These are phyloP conservation scores for Rostrohypoxylon terebratum DNA, from an alignment of 495 filamentous ascomycete species.

Conservation along the genomic window DNA sequence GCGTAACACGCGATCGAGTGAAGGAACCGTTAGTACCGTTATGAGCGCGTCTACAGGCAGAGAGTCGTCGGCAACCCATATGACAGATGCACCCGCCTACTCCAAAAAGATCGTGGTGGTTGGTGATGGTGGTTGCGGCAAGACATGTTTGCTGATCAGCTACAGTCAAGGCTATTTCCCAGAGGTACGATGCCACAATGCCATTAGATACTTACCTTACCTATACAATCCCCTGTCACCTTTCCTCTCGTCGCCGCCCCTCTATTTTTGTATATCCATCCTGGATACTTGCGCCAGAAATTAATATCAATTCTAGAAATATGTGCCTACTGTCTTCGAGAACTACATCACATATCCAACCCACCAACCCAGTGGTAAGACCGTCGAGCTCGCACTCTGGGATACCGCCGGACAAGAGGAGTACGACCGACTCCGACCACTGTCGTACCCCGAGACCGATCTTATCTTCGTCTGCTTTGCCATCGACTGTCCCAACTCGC, in stretches of 20 bases:
- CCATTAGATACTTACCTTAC: too few relatives aligned
- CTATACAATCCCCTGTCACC: not conserved
- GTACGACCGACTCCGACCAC: slow-evolving; percentile 93
- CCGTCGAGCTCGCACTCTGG: slow-evolving; percentile 95
- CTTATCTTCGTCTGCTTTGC: slow-evolving; percentile 99
- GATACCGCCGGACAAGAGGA: slow-evolving; percentile 99
- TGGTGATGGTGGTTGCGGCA: slow-evolving; percentile 96
- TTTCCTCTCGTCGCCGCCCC: not conserved
- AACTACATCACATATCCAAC: slow-evolving; percentile 98
- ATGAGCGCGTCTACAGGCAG: slow-evolving; percentile 72
- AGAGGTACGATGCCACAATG: slow-evolving; percentile 72
- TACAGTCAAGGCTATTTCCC: slow-evolving; percentile 98
- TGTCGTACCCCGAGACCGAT: slow-evolving; percentile 98
- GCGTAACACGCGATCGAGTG: slow-evolving; percentile 63
- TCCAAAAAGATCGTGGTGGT: slow-evolving; percentile 99
- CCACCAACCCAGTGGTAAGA: slow-evolving; percentile 88
- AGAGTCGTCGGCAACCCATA: slow-evolving; percentile 82
- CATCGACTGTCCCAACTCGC: slow-evolving; percentile 96
- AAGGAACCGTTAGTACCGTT: slow-evolving; percentile 84
- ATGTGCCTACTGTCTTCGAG: slow-evolving; percentile 98
- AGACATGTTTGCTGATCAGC: slow-evolving; percentile 97
- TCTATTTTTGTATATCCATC: not conserved
- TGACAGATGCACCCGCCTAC: slow-evolving; percentile 89
- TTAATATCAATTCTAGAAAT: slow-evolving; percentile 76
- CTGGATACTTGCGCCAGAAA: not conserved